phyloP scores from a whole-genome alignment of 176 grass and related monocot genomes.

The Urochloa ruziziensis region DNA sequence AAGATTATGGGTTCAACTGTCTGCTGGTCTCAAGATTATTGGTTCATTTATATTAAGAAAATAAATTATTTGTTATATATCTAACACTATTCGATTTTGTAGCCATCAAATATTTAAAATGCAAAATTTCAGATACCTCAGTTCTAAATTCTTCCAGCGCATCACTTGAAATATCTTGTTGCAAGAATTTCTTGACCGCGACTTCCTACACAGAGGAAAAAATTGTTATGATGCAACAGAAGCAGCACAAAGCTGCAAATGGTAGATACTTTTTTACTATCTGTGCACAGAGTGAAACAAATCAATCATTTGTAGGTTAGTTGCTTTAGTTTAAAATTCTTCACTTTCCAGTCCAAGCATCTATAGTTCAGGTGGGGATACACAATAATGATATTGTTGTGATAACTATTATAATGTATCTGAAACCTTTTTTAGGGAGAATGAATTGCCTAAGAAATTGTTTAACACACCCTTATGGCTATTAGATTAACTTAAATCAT shows the following conservation, averaged over 20 bases:
- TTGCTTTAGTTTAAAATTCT: neutral
- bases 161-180: slow-evolving; percentile 97
- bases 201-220: slow-evolving; percentile 66
- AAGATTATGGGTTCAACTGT: slow-evolving; percentile 5
- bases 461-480: neutral
- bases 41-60: slow-evolving; percentile 12
- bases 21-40: slow-evolving; percentile 24
- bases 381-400: neutral
- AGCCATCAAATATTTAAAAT: slow-evolving; percentile 6
- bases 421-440: neutral
- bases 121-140: slow-evolving; percentile 62
- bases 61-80: slow-evolving; percentile 21
- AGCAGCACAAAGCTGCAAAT: slow-evolving; percentile 16
- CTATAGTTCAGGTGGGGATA: neutral
- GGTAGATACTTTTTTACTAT: neutral
- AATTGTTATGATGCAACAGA: slow-evolving; percentile 42
- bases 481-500: neutral
- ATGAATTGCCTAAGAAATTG: neutral
- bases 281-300: neutral
- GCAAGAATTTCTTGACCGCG: slow-evolving; percentile 96
- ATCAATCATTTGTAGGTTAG: neutral
- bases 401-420: neutral
- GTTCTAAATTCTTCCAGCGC: slow-evolving; percentile 93
- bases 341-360: neutral
- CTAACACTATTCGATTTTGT: neutral